These are phyloP conservation scores for Pelagomonas calceolata DNA, from an alignment of 108 stramenopile genomes.

Conservation along the genomic window DNA sequence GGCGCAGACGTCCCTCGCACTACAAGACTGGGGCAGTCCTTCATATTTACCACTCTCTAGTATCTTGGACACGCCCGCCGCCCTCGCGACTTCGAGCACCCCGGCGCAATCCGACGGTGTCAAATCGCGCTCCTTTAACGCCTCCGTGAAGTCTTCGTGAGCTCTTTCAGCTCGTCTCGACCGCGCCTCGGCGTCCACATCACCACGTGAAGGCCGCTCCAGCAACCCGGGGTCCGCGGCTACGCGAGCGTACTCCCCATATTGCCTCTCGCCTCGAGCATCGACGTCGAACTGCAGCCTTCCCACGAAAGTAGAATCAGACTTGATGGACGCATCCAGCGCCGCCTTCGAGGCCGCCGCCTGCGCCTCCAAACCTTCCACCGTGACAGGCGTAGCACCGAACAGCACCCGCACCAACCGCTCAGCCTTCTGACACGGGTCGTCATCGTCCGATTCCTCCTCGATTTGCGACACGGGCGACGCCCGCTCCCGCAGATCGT, in stretches of 20 bases:
- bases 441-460: no score
- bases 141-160: slow-evolving; percentile 41
- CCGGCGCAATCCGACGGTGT: slow-evolving; percentile 63
- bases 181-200: no score
- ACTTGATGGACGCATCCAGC: not conserved
- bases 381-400: not conserved
- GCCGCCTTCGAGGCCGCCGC: not conserved
- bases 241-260: slow-evolving; percentile 30
- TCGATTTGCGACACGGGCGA: no score
- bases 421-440: no score
- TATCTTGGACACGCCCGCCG: slow-evolving; percentile 54
- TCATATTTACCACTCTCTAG: slow-evolving; percentile 53
- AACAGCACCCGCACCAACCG: not conserved
- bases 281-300: slow-evolving; percentile 18
- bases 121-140: slow-evolving; percentile 50
- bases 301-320: slow-evolving; percentile 5
- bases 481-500: no score
- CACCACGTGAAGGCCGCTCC: slow-evolving; percentile 15
- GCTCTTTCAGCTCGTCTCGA: no score
- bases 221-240: slow-evolving; percentile 18
- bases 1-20: slow-evolving; percentile 66
- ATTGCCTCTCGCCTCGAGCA: slow-evolving; percentile 24
- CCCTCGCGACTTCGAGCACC: slow-evolving; percentile 63
- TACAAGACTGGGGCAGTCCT: slow-evolving; percentile 53
- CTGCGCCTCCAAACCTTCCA: no score